These are phyloP conservation scores for Trichophyton equinum DNA, from an alignment of 2,329 filamentous ascomycete species.

Conservation along the genomic window DNA sequence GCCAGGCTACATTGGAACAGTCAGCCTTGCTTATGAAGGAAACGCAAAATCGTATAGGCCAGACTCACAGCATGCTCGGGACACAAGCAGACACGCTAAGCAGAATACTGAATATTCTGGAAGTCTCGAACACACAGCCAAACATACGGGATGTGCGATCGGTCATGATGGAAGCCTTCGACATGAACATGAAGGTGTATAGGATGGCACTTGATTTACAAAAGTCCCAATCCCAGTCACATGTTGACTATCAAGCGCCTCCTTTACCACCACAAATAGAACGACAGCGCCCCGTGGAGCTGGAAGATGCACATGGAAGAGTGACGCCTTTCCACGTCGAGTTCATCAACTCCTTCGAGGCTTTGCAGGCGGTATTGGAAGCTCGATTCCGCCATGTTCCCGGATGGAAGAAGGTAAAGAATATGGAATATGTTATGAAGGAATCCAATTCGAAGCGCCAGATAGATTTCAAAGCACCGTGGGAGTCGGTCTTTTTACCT, in stretches of 20 bases:
- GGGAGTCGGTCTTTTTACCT: constrained; percentile 6
- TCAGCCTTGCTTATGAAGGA: background rate
- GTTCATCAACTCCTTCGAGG: constrained; percentile 10
- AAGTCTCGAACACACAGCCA: background rate
- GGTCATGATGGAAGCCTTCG: constrained; percentile 2
- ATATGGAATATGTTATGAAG: constrained; percentile 7
- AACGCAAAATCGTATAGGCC: constrained; percentile 2
- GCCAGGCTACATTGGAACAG: constrained; percentile 2
- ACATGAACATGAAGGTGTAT: constrained; percentile 7
- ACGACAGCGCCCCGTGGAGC: constrained; percentile 6
- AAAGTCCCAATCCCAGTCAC: constrained; percentile 2
- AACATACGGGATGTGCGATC: constrained; percentile 1
- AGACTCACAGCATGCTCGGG: constrained; percentile 2
- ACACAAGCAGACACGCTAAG: constrained; percentile 1
- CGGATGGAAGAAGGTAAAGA: constrained; percentile 6
- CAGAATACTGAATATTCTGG: background rate
- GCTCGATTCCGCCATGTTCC: constrained; percentile 7
- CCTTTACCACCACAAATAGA: constrained; percentile 4
- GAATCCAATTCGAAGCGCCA: constrained; percentile 4
- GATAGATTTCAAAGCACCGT: constrained; percentile 4
- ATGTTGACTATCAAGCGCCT: background rate
- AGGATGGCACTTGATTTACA: constrained; percentile 5
- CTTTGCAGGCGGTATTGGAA: constrained; percentile 10
- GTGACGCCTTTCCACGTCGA: constrained; percentile 10
- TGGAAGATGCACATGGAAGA: constrained; percentile 9